A percentile compares a stretch with the other conserved stretches of the same genome.
phyloP scores from a whole-genome alignment of 177 flowering plant genomes.

The Tripterygium wilfordii region DNA sequence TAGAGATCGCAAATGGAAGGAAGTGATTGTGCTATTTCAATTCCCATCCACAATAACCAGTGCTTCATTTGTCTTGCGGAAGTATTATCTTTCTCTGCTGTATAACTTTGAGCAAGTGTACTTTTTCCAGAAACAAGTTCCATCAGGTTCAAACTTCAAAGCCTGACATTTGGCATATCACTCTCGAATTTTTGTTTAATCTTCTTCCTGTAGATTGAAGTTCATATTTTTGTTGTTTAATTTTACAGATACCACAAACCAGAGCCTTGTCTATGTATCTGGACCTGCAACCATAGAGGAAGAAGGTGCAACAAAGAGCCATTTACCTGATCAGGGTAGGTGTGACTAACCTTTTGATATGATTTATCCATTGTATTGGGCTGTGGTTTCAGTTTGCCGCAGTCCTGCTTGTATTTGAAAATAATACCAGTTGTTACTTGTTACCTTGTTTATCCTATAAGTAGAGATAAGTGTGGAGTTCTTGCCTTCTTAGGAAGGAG shows the following conservation, averaged over 20 bases:
- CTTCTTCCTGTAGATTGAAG: neutral
- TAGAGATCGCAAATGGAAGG: slow-evolving; percentile 78
- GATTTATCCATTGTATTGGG: neutral
- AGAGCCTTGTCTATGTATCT: slow-evolving; percentile 21
- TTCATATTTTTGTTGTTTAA: neutral
- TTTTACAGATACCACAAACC: slow-evolving; percentile 10
- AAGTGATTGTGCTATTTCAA: slow-evolving; percentile 57
- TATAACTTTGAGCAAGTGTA: slow-evolving; percentile 82
- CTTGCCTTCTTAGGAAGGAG: too few species aligned
- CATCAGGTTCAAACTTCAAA: slow-evolving; percentile 20
- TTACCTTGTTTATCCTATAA: too few species aligned
- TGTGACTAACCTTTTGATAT: neutral
- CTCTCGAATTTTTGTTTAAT: neutral
- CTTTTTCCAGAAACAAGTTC: slow-evolving; percentile 45
- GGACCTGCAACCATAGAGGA: slow-evolving; percentile 18
- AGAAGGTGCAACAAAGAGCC: slow-evolving; percentile 17
- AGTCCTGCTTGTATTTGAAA: too few species aligned
- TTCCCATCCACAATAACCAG: slow-evolving; percentile 73
- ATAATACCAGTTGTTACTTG: neutral
- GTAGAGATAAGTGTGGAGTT: too few species aligned
- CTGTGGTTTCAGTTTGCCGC: too few species aligned
- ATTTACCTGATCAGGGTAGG: slow-evolving; percentile 20
- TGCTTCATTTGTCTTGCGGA: slow-evolving; percentile 79
- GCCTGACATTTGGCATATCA: slow-evolving; percentile 24
- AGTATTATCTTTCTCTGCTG: slow-evolving; percentile 68